Conservation (phyloP, 768 basidiomycete species). For the Rhodocollybia butyracea region DNA sequence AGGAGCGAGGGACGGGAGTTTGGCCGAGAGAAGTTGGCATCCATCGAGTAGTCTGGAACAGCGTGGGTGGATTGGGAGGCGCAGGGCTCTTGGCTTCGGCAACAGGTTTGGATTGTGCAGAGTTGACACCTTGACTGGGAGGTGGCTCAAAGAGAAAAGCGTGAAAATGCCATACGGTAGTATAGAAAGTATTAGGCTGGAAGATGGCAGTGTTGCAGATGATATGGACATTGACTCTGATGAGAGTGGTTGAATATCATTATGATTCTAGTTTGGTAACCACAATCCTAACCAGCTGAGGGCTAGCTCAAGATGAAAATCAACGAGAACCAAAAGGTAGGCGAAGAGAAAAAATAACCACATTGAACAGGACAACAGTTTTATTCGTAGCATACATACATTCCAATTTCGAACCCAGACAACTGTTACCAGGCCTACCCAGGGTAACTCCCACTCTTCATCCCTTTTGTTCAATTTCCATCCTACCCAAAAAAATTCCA, state of each 20-base stretch:
- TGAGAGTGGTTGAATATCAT: conserved; percentile 19
- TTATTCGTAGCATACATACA: too few species aligned
- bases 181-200: conserved; percentile 59
- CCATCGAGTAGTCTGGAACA: conserved; percentile 80
- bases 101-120: conserved; percentile 80
- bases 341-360: too few species aligned
- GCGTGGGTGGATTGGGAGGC: conserved; percentile 21
- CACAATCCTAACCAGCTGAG: too few species aligned
- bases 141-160: conserved; percentile 59
- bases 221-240: conserved; percentile 34
- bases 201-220: conserved; percentile 41
- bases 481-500: too few species aligned
- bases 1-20: conserved; percentile 49
- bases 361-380: too few species aligned
- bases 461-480: too few species aligned
- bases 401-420: too few species aligned
- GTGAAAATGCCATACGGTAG: conserved; percentile 54
- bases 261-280: too few species aligned
- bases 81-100: conserved; percentile 45
- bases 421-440: too few species aligned
- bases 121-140: conserved; percentile 77
- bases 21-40: conserved; percentile 82
- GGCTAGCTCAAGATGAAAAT: too few species aligned
- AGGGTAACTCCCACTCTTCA: too few species aligned
- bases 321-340: too few species aligned